These are phyloP conservation scores for Podaxis sp. DNA, from an alignment of 768 basidiomycete genomes.

Conservation along the genomic window DNA sequence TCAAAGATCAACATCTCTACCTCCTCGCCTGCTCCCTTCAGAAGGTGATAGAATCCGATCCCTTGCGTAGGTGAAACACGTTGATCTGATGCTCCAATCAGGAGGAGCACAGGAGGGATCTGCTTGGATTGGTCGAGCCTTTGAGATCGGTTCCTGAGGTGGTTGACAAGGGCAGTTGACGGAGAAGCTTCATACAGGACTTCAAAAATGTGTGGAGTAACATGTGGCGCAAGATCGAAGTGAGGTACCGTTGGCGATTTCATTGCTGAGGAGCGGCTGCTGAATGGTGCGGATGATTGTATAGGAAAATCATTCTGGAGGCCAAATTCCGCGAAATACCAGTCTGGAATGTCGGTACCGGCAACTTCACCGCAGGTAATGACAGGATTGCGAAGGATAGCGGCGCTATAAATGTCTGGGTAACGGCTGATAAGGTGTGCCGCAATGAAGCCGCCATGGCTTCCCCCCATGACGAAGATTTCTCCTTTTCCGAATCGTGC, in stretches of 20 bases:
- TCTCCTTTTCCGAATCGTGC: conserved; percentile 47
- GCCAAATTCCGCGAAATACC: conserved; percentile 53
- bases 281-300: conserved; percentile 26
- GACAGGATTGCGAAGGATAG: conserved; percentile 68
- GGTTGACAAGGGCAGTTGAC: conserved; percentile 45
- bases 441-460: conserved; percentile 67
- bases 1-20: conserved; percentile 63
- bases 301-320: conserved; percentile 34
- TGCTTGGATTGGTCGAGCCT: neutral
- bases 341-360: conserved; percentile 68
- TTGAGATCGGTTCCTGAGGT: conserved; percentile 30
- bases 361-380: conserved; percentile 56
- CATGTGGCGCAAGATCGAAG: conserved; percentile 24
- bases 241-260: conserved; percentile 1
- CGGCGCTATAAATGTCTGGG: conserved; percentile 60
- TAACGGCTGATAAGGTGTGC: conserved; percentile 62
- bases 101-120: conserved; percentile 47
- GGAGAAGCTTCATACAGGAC: conserved; percentile 52
- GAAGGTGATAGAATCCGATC: conserved; percentile 60
- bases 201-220: conserved; percentile 44
- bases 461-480: conserved; percentile 61
- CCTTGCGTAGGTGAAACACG: conserved; percentile 65
- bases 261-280: conserved; percentile 9
- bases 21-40: conserved; percentile 43
- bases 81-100: conserved; percentile 59